Evolutionary conservation across 202 grass and related monocot genomes (phyloP).

Genomic region (Carex sylvatica): DNA sequence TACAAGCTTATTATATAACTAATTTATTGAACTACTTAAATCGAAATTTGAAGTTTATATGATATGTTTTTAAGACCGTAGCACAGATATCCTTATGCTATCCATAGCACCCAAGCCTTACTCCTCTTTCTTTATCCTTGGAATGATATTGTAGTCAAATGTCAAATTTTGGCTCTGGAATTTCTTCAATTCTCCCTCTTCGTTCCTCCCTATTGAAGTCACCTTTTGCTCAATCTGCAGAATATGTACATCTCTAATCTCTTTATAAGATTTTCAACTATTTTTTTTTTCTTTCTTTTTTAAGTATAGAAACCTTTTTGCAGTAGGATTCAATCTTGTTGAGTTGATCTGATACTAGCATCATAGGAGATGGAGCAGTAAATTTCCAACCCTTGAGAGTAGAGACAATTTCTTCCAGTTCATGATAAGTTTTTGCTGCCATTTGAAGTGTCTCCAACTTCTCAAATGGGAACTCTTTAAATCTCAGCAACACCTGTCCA

Average conservation of each 20-base stretch:
- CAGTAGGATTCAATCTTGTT: slow-evolving; percentile 15
- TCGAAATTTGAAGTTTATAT: too few species aligned
- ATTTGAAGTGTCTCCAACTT: slow-evolving; percentile 15
- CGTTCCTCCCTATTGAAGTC: not conserved
- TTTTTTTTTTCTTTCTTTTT: not conserved
- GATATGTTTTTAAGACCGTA: too few species aligned
- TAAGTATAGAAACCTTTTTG: slow-evolving; percentile 14
- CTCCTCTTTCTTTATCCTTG: not conserved
- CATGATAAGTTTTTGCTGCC: slow-evolving; percentile 19
- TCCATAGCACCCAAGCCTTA: too few species aligned
- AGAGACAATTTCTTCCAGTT: slow-evolving; percentile 15
- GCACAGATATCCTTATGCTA: too few species aligned
- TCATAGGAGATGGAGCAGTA: not conserved
- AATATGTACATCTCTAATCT: not conserved
- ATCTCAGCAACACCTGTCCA: slow-evolving; percentile 19
- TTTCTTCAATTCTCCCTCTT: not conserved
- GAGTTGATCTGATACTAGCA: not conserved
- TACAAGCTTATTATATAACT: too few species aligned
- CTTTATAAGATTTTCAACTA: not conserved
- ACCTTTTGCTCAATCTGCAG: slow-evolving; percentile 22
- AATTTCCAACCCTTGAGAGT: slow-evolving; percentile 21
- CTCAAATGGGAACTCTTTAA: slow-evolving; percentile 18
- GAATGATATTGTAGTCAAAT: slow-evolving; percentile 10
- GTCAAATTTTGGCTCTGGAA: slow-evolving; percentile 16
- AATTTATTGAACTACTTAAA: too few species aligned